These are phyloP conservation scores for Protoeuglena noctilucae DNA, from an alignment of 139 green algal species.

Conservation along the genomic window DNA sequence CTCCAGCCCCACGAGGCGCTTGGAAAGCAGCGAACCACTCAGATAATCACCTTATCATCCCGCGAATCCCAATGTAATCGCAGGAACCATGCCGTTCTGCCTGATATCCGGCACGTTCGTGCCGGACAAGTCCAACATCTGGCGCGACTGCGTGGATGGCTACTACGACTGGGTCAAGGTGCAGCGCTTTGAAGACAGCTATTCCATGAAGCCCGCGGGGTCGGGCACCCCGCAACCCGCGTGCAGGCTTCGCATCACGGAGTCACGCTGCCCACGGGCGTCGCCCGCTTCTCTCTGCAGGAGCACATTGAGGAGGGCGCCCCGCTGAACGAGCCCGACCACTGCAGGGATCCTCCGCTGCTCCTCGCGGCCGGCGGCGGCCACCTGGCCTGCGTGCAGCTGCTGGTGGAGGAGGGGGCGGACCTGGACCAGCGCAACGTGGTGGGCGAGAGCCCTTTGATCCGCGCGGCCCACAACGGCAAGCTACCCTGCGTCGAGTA, in stretches of 20 bases:
- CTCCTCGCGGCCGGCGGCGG: constrained; percentile 74
- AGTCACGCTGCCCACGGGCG: too few relatives aligned
- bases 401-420: constrained; percentile 52
- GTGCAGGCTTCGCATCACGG: too few relatives aligned
- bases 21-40: too few relatives aligned
- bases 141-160: constrained; percentile 82
- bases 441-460: constrained; percentile 65
- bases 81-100: constrained; percentile 35
- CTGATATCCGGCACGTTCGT: constrained; percentile 67
- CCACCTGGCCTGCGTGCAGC: constrained; percentile 17
- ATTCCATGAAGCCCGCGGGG: too few relatives aligned
- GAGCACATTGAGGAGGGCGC: constrained; percentile 32
- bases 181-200: too few relatives aligned
- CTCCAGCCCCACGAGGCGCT: too few relatives aligned
- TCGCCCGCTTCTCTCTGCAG: too few relatives aligned
- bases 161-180: constrained; percentile 89
- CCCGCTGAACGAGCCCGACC: constrained; percentile 77
- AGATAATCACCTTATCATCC: too few relatives aligned
- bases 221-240: too few relatives aligned
- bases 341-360: constrained; percentile 81
- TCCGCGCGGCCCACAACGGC: constrained; percentile 75
- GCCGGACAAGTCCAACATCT: constrained; percentile 92
- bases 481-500: constrained; percentile 55
- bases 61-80: too few relatives aligned
- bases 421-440: constrained; percentile 82